Evolutionary conservation across 305 asterid genomes (phyloP).

Genomic region (Fraxinus greggii): DNA sequence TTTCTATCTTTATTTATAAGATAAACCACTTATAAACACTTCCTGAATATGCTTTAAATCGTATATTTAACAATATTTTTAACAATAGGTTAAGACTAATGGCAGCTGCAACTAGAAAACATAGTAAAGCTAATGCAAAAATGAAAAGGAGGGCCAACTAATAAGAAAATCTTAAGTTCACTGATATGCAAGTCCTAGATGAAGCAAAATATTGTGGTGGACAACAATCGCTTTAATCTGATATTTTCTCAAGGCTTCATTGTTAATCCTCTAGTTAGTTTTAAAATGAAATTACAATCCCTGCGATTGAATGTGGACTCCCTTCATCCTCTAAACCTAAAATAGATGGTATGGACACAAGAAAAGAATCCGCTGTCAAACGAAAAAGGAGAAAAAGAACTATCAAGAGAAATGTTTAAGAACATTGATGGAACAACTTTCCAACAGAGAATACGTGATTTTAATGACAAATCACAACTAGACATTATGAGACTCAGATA

Average conservation of each 20-base stretch:
- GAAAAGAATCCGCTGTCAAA: conserved; percentile 11
- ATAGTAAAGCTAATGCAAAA: neutral
- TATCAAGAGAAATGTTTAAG: neutral
- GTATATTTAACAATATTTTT: neutral
- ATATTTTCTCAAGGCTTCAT: neutral
- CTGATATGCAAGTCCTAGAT: neutral
- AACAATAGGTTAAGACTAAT: neutral
- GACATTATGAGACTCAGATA: neutral
- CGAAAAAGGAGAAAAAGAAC: neutral
- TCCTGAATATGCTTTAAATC: neutral
- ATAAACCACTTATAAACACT: neutral
- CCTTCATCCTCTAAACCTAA: conserved; percentile 7
- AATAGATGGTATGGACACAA: neutral
- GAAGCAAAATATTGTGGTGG: neutral
- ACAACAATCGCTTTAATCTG: neutral
- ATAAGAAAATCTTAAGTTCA: neutral
- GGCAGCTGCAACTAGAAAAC: neutral
- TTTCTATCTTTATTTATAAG: neutral
- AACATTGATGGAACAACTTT: conserved; percentile 10
- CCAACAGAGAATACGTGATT: neutral
- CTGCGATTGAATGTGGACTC: neutral
- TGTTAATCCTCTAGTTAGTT: neutral
- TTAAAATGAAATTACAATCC: neutral
- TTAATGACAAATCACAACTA: neutral
- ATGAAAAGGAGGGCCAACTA: neutral